Percentiles rank a stretch among this genome's conserved stretches.
phyloP scores from a whole-genome alignment of 2,329 filamentous ascomycete species.

The Arthroderma sp. region DNA sequence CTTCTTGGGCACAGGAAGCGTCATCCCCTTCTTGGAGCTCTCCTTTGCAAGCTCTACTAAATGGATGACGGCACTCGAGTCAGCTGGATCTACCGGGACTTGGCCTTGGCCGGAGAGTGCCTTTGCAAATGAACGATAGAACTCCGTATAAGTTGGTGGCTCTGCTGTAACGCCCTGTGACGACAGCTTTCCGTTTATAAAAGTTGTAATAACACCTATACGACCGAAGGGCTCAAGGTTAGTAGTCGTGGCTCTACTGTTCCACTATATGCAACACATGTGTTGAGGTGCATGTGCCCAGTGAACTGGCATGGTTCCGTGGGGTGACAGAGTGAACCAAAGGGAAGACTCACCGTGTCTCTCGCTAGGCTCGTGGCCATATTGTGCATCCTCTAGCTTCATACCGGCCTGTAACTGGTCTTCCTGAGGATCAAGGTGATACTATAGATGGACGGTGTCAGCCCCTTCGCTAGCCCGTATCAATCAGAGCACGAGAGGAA shows the following conservation, averaged over 20 bases:
- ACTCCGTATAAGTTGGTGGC: conserved; percentile 44
- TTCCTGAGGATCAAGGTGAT: conserved; percentile 60
- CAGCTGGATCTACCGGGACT: conserved; percentile 43
- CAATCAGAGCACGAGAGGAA: too few relatives aligned
- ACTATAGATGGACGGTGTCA: conserved; percentile 19
- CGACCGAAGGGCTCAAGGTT: neutral
- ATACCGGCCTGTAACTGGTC: conserved; percentile 56
- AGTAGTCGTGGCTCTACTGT: neutral
- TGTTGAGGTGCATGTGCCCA: neutral
- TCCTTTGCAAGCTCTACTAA: conserved; percentile 46
- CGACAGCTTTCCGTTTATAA: conserved; percentile 37
- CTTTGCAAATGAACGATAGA: conserved; percentile 48
- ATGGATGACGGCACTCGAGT: conserved; percentile 43
- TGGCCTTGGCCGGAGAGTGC: conserved; percentile 42
- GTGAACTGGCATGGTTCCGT: neutral
- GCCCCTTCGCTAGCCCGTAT: neutral
- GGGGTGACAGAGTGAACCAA: neutral
- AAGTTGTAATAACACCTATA: conserved; percentile 40
- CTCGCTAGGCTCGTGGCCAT: conserved; percentile 51
- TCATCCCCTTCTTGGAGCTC: conserved; percentile 42
- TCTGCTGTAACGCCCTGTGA: conserved; percentile 43
- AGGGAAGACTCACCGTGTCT: conserved; percentile 38
- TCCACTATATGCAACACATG: neutral
- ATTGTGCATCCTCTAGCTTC: conserved; percentile 49
- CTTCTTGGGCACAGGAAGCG: conserved; percentile 27